phyloP scores from a whole-genome alignment of 257 asterid species.

The Lycium ferocissimum region DNA sequence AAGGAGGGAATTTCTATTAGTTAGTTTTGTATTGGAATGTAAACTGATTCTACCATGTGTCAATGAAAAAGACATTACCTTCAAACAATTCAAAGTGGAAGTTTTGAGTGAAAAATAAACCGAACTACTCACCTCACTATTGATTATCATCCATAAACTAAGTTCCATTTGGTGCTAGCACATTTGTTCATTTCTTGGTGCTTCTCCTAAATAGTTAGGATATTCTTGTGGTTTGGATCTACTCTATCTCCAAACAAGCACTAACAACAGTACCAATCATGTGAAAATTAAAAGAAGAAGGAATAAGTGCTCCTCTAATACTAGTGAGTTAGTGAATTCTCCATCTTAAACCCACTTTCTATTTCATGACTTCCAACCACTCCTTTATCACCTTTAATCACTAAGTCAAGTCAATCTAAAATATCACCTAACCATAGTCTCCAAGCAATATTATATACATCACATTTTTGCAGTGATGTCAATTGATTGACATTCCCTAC shows the following conservation, averaged over 20 bases:
- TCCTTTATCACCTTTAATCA: background rate
- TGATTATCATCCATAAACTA: background rate
- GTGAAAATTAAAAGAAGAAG: background rate
- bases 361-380: conserved; percentile 5
- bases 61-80: background rate
- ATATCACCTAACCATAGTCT: too few species aligned
- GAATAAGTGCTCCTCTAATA: background rate
- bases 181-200: background rate
- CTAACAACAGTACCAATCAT: background rate
- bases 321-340: background rate
- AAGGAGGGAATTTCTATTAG: background rate
- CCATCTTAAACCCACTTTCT: background rate
- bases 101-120: background rate
- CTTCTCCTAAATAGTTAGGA: background rate
- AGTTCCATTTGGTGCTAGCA: background rate
- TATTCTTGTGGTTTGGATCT: background rate
- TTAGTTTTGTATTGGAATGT: background rate
- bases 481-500: too few species aligned
- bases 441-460: too few species aligned
- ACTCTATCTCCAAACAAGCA: background rate
- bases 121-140: background rate
- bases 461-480: too few species aligned
- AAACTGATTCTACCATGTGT: background rate
- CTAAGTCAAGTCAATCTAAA: background rate
- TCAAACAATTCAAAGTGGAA: background rate